Percentiles rank a stretch among this genome's conserved stretches.
Conservation (phyloP, 2,329 filamentous ascomycete genomes). For the Niveomyces coronatus region DNA sequence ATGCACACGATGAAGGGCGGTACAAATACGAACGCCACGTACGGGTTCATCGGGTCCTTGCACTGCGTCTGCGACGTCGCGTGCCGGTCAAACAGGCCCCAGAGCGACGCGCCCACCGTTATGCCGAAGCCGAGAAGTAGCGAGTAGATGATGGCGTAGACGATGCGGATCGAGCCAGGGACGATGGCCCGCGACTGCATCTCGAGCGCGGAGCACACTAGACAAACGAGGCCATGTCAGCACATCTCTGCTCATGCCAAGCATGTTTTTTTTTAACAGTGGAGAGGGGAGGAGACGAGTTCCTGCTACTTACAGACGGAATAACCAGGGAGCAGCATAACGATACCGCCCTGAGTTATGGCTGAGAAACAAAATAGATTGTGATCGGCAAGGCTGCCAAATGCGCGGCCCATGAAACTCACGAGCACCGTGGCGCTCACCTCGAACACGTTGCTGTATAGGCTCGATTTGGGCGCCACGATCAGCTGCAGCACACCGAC, state of each 20-base stretch:
- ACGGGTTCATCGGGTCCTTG: slow-evolving; percentile 29
- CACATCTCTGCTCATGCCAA: no score
- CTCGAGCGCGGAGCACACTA: slow-evolving; percentile 43
- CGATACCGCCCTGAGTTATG: slow-evolving; percentile 53
- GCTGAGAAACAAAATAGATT: slow-evolving; percentile 55
- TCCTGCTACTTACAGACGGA: slow-evolving; percentile 42
- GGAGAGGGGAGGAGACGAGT: neutral
- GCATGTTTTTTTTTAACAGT: slow-evolving; percentile 9
- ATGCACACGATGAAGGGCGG: slow-evolving; percentile 63
- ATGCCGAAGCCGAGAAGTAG: slow-evolving; percentile 64
- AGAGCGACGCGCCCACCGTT: slow-evolving; percentile 54
- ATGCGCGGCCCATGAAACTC: slow-evolving; percentile 51
- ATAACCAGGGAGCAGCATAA: slow-evolving; percentile 55
- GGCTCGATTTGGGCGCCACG: slow-evolving; percentile 55
- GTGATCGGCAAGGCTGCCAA: slow-evolving; percentile 45
- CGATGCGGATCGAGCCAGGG: slow-evolving; percentile 61
- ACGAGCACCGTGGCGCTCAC: slow-evolving; percentile 51
- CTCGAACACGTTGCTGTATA: slow-evolving; percentile 58
- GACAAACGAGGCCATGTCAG: no score
- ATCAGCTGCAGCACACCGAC: slow-evolving; percentile 62
- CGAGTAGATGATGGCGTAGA: slow-evolving; percentile 65
- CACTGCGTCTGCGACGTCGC: slow-evolving; percentile 38
- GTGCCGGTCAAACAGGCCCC: slow-evolving; percentile 47
- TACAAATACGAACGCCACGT: slow-evolving; percentile 59
- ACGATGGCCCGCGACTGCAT: slow-evolving; percentile 60